These are phyloP conservation scores for Aspergillus carbonarius DNA, from an alignment of 2,329 filamentous ascomycete species.

Conservation along the genomic window DNA sequence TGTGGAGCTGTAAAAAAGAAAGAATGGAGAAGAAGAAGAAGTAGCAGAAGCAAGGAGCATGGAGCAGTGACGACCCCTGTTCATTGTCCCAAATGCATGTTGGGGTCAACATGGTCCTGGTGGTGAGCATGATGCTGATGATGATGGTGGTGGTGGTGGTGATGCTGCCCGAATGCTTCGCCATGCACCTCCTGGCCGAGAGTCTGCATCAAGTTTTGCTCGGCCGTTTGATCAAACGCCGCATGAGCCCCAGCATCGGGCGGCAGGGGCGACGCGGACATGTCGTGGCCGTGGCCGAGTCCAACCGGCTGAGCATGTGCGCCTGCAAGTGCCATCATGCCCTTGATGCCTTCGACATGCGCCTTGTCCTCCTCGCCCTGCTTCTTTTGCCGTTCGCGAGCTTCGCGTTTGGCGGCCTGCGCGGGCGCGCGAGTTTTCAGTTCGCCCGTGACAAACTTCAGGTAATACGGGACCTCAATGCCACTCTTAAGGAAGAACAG, in stretches of 20 bases:
- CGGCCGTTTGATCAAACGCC: slow-evolving; percentile 41
- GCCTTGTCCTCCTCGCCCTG: slow-evolving; percentile 49
- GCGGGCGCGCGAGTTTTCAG: slow-evolving; percentile 80
- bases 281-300: slow-evolving; percentile 30
- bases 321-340: slow-evolving; percentile 48
- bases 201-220: slow-evolving; percentile 47
- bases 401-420: slow-evolving; percentile 51
- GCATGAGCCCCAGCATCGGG: slow-evolving; percentile 33
- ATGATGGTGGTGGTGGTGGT: slow-evolving; percentile 32
- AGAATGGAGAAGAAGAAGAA: neutral
- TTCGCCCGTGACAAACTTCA: slow-evolving; percentile 86
- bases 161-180: slow-evolving; percentile 34
- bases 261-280: slow-evolving; percentile 40
- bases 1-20: neutral
- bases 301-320: slow-evolving; percentile 37
- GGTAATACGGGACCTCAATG: slow-evolving; percentile 83
- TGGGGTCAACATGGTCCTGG: slow-evolving; percentile 35
- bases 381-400: slow-evolving; percentile 47
- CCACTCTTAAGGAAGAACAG: slow-evolving; percentile 89
- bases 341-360: slow-evolving; percentile 49
- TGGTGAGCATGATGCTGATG: slow-evolving; percentile 28
- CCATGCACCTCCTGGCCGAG: slow-evolving; percentile 44
- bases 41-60: neutral
- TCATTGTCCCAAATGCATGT: slow-evolving; percentile 37
- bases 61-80: neutral